Percentiles rank a stretch among this genome's conserved stretches.
Conservation (phyloP, 73 alveolate species). For the Durusdinium trenchii region DNA sequence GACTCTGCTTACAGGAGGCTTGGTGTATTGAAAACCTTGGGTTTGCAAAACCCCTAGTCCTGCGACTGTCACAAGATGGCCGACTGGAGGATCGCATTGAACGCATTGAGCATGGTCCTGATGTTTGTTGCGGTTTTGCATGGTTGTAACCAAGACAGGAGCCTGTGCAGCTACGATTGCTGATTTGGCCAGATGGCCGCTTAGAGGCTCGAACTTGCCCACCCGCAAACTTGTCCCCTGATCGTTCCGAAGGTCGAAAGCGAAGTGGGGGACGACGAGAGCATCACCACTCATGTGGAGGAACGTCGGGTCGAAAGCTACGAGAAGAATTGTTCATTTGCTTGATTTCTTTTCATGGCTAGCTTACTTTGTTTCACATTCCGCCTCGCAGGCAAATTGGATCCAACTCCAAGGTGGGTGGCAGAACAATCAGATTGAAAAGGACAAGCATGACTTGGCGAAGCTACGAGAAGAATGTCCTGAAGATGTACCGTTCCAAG, state of each 20-base stretch:
- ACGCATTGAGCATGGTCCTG: too few species aligned
- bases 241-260: conserved; percentile 44
- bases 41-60: conserved; percentile 74
- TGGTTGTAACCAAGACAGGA: conserved; percentile 32
- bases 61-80: conserved; percentile 72
- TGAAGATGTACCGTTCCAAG: conserved; percentile 30
- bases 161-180: conserved; percentile 93
- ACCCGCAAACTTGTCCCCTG: not conserved
- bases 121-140: not conserved
- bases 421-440: conserved; percentile 55
- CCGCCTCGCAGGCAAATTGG: conserved; percentile 41
- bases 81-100: conserved; percentile 85
- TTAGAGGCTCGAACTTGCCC: conserved; percentile 32
- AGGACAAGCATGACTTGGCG: conserved; percentile 78
- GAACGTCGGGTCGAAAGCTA: not conserved
- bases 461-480: conserved; percentile 74
- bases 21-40: conserved; percentile 93
- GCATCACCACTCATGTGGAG: conserved; percentile 78
- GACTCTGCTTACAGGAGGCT: conserved; percentile 57
- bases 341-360: not conserved
- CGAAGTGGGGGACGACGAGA: conserved; percentile 69
- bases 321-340: not conserved
- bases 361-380: not conserved
- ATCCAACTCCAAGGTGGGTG: conserved; percentile 63
- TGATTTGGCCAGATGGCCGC: conserved; percentile 88